These are phyloP conservation scores for Fraxinus baroniana DNA, from an alignment of 305 asterid species.

Conservation along the genomic window DNA sequence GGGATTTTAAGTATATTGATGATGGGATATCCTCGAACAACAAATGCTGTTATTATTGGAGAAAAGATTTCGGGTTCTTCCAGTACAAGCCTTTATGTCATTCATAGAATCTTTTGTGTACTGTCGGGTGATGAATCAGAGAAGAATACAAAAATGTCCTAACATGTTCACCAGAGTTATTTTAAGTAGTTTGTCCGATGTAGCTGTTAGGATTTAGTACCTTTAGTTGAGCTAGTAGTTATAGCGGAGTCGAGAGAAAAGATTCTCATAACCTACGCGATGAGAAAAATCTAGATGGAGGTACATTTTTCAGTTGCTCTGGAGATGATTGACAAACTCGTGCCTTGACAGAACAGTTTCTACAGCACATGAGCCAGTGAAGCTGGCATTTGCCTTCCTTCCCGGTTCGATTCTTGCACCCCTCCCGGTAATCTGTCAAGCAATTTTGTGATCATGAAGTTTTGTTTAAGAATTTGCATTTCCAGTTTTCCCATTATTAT, in stretches of 20 bases:
- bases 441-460: not conserved
- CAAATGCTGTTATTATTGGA: not conserved
- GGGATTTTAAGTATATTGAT: not conserved
- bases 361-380: not conserved
- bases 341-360: not conserved
- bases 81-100: not conserved
- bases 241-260: not conserved
- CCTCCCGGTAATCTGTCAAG: not conserved
- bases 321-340: not conserved
- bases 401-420: slow-evolving; percentile 4
- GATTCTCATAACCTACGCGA: not conserved
- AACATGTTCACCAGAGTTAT: not conserved
- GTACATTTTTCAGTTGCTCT: not conserved
- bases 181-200: not conserved
- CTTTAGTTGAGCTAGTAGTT: not conserved
- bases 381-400: not conserved
- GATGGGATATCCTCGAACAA: not conserved
- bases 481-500: not conserved
- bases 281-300: not conserved
- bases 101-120: not conserved
- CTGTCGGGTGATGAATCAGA: not conserved
- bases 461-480: not conserved
- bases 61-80: not conserved
- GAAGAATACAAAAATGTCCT: not conserved
- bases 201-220: not conserved